Percentiles rank a stretch among this genome's conserved stretches.
phyloP scores from a whole-genome alignment of 768 basidiomycete species.

The Astraeus odoratus region DNA sequence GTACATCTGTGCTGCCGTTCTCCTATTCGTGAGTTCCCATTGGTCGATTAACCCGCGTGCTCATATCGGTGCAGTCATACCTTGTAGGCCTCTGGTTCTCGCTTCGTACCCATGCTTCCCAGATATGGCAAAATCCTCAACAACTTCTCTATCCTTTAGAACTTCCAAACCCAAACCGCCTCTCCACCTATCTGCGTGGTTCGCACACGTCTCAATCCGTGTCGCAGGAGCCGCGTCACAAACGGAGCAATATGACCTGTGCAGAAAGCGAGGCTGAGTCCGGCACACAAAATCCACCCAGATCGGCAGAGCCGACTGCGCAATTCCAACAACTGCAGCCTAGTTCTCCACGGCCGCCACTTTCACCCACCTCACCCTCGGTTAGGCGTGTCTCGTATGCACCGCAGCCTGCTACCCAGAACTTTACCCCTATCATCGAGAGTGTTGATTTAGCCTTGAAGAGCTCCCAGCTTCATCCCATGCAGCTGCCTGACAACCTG shows the following conservation, averaged over 20 bases:
- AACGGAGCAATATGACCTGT: conserved; percentile 36
- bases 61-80: conserved; percentile 62
- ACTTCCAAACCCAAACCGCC: conserved; percentile 42
- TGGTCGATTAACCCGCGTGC: neutral
- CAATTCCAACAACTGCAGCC: conserved; percentile 11
- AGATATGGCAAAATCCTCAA: conserved; percentile 99
- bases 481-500: conserved; percentile 57
- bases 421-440: conserved; percentile 63
- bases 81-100: conserved; percentile 98
- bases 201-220: conserved; percentile 7
- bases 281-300: conserved; percentile 35
- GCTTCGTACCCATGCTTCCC: conserved; percentile 91
- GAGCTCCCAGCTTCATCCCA: conserved; percentile 37
- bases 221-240: conserved; percentile 27
- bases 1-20: conserved; percentile 90
- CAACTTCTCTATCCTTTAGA: conserved; percentile 67
- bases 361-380: conserved; percentile 42
- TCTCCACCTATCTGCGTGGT: conserved; percentile 60
- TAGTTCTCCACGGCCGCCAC: conserved; percentile 15
- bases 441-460: conserved; percentile 76
- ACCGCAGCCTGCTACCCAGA: conserved; percentile 25
- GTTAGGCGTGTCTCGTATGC: conserved; percentile 55
- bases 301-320: conserved; percentile 15
- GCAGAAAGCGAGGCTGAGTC: conserved; percentile 27
- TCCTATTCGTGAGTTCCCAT: conserved; percentile 68